A percentile compares a stretch with the other conserved stretches of the same genome.
These are phyloP conservation scores for Termitomyces sp. DNA, from an alignment of 768 basidiomycete species.

Conservation along the genomic window DNA sequence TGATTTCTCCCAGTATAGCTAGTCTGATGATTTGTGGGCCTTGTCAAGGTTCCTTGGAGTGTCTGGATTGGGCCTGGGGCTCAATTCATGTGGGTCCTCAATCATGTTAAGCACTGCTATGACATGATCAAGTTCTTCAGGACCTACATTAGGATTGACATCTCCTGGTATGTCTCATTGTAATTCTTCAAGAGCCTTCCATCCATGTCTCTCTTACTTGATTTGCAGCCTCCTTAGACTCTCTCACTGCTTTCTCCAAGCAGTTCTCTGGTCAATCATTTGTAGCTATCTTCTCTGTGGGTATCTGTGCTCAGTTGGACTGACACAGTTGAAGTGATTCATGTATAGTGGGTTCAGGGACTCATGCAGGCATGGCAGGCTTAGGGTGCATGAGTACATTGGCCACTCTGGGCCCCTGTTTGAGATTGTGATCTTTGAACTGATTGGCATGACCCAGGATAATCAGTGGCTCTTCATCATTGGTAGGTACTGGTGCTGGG, in stretches of 20 bases:
- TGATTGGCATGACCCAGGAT: background rate
- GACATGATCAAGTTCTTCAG: background rate
- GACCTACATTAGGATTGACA: background rate
- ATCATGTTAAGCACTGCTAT: too few relatives aligned
- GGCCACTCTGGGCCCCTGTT: background rate
- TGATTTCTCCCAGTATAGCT: background rate
- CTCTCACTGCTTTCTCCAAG: too few relatives aligned
- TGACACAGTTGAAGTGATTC: background rate
- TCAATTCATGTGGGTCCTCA: background rate
- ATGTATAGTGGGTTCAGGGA: background rate
- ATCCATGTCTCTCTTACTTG: background rate
- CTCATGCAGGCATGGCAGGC: background rate
- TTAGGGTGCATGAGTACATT: background rate
- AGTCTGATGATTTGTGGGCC: background rate
- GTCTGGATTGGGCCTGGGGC: background rate
- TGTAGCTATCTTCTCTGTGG: too few relatives aligned
- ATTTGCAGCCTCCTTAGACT: background rate
- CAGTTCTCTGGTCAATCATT: too few relatives aligned
- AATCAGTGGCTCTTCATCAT: background rate
- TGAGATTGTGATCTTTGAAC: background rate
- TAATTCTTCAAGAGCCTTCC: background rate
- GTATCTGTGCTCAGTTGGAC: background rate
- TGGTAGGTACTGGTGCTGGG: background rate
- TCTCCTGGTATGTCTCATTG: background rate
- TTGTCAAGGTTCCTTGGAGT: background rate